Percentiles rank a stretch among this genome's conserved stretches.
Evolutionary conservation across 2,329 filamentous ascomycete genomes (phyloP).

Genomic region (Stagonosporopsis chrysanthemi): DNA sequence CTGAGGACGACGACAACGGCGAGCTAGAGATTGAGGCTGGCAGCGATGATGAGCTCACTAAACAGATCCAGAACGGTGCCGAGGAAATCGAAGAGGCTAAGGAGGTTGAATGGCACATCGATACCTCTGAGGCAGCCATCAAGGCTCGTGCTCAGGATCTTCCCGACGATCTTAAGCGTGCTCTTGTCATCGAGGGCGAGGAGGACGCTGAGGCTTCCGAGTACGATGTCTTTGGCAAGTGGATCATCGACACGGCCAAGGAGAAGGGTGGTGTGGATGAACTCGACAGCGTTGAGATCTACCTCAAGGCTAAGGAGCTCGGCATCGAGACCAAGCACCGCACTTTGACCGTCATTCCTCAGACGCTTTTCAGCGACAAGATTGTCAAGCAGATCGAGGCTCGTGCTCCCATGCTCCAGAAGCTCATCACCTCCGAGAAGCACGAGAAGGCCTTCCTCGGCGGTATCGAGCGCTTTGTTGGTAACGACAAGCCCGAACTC

Average conservation of each 20-base stretch:
- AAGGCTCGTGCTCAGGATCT: conserved; percentile 92
- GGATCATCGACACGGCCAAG: conserved; percentile 80
- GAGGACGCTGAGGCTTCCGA: conserved; percentile 82
- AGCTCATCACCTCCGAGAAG: conserved; percentile 88
- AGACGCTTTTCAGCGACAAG: conserved; percentile 91
- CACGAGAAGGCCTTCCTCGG: conserved; percentile 96
- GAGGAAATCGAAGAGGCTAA: conserved; percentile 79
- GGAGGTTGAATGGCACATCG: conserved; percentile 93
- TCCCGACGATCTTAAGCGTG: conserved; percentile 92
- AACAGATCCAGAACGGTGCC: conserved; percentile 72
- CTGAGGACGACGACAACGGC: conserved; percentile 70
- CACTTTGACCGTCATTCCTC: conserved; percentile 88
- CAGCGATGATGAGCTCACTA: conserved; percentile 91
- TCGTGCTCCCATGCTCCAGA: conserved; percentile 87
- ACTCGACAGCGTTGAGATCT: conserved; percentile 88
- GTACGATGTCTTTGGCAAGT: conserved; percentile 92
- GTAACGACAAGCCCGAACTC: conserved; percentile 81
- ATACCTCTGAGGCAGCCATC: conserved; percentile 94
- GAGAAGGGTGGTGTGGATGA: conserved; percentile 76
- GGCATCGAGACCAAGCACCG: conserved; percentile 95
- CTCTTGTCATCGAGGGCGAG: conserved; percentile 82
- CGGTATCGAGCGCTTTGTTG: conserved; percentile 91
- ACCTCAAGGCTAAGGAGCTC: conserved; percentile 94
- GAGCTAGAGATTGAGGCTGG: conserved; percentile 73
- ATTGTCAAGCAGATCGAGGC: conserved; percentile 86